phyloP scores from a whole-genome alignment of 1,284 basidiomycete genomes.

The Rugosomyces carneus region DNA sequence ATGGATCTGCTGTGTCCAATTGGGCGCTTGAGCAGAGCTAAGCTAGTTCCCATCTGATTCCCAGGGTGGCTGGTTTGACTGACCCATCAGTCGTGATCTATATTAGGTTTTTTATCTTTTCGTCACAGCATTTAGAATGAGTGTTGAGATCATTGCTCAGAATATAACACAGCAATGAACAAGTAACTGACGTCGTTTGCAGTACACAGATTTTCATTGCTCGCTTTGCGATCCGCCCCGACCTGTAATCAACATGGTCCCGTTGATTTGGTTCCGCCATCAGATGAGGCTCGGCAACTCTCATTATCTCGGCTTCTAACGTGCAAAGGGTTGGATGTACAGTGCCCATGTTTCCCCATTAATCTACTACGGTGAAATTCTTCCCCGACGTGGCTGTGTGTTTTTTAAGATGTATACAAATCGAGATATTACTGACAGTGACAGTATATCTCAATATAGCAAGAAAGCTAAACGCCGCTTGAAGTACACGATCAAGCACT shows the following conservation, averaged over 20 bases:
- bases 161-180: constrained; percentile 1
- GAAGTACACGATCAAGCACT: no score
- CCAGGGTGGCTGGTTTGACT: background rate
- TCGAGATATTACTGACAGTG: background rate
- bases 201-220: constrained; percentile 1
- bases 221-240: constrained; percentile 7
- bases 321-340: constrained; percentile 10
- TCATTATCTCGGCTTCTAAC: constrained; percentile 12
- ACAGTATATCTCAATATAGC: background rate
- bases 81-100: no score
- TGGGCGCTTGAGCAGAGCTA: background rate
- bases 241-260: constrained; percentile 3
- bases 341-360: constrained; percentile 18
- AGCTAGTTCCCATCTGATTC: constrained; percentile 2
- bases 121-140: no score
- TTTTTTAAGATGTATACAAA: background rate
- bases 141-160: background rate
- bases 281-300: constrained; percentile 15
- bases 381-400: constrained; percentile 30
- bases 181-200: constrained; percentile 4
- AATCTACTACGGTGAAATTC: constrained; percentile 21
- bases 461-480: constrained; percentile 28
- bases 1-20: no score
- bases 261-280: constrained; percentile 10
- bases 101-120: no score